Conservation (phyloP, 257 asterid genomes). For the Capsicum pubescens region DNA sequence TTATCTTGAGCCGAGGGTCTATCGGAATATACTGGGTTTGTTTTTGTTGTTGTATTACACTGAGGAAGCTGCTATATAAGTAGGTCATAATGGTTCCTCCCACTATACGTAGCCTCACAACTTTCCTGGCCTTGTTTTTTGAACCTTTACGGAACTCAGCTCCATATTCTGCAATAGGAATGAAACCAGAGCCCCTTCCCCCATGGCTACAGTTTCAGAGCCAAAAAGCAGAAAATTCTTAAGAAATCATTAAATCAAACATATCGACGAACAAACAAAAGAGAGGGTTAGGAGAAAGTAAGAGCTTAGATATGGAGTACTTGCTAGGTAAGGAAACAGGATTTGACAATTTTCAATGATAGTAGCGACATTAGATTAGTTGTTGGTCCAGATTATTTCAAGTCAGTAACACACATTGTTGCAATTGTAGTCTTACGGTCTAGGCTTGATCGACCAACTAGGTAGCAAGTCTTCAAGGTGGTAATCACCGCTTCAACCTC, state of each 20-base stretch:
- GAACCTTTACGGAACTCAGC: slow-evolving; percentile 58
- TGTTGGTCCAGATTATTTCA: too few relatives aligned
- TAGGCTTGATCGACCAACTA: neutral
- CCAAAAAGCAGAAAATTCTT: neutral
- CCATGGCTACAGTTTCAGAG: slow-evolving; percentile 68
- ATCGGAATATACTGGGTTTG: too few relatives aligned
- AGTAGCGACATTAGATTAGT: too few relatives aligned
- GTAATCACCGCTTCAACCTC: neutral
- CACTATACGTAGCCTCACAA: slow-evolving; percentile 79
- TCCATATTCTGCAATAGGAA: slow-evolving; percentile 96
- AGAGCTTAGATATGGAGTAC: neutral
- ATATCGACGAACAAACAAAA: neutral
- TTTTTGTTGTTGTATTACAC: too few relatives aligned
- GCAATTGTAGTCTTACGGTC: neutral
- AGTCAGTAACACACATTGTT: too few relatives aligned
- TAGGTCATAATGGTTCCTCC: slow-evolving; percentile 85
- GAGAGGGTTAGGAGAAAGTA: neutral
- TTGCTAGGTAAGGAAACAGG: neutral
- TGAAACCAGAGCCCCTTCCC: slow-evolving; percentile 81
- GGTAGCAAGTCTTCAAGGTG: neutral
- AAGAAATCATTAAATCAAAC: neutral
- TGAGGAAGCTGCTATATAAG: slow-evolving; percentile 62
- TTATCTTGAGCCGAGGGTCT: too few relatives aligned
- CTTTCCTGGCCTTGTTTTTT: slow-evolving; percentile 52
- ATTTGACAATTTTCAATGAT: neutral